Base-by-base conservation (phyloP, 306 rosid genomes). In the Acacia crassicarpa region DNA sequence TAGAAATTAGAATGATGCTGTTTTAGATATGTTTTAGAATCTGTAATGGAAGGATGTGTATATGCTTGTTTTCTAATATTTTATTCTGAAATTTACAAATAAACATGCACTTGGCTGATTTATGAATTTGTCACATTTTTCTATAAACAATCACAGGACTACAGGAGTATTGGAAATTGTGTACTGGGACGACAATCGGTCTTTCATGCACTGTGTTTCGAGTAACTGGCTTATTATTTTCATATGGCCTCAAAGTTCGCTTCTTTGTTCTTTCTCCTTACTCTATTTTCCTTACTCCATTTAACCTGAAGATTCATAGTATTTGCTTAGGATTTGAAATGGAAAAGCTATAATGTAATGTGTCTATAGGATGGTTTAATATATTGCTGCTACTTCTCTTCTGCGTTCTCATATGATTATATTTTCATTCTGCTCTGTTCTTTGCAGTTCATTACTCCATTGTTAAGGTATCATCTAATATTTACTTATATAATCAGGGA, bases 401-500 rank as follows among this genome's bases (percentile, higher is more conserved):
- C 13, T 2, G 44, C 46, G 16, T 35, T 20, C 17, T 38, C 33
- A 11, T 48, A 38, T 23, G 30, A 33, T 76, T 71, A 30, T 4
- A 16, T 25, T 76, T 61, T 49, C 53, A n/a, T 11, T 14, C 30
- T 48, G 44, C 41, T 41, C 32, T 65, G 22, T 48, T 62, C 22
- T 19, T 80, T 17, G 68, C 51, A 19, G 40, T 75, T 9, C 8
- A 49, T 75, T 25, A 46, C 5, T 46, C 62, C 72, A 49, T 80
- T 59, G 44, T 77, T 79, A 4, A 66, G 75, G 58, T 43, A 51
- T 68, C 16, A 20, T 68, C 75, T 78, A 43, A 69, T 61, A 23
- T 78, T 79, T 9, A 63, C 27, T 41, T 71, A 44, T 78, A 30
- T 54, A 20, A 87, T 76, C 94, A 94, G 98, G 97, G 81, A 94